Evolutionary conservation across 139 green algal genomes (phyloP).

Genomic region (Ettlia oleoabundans): DNA sequence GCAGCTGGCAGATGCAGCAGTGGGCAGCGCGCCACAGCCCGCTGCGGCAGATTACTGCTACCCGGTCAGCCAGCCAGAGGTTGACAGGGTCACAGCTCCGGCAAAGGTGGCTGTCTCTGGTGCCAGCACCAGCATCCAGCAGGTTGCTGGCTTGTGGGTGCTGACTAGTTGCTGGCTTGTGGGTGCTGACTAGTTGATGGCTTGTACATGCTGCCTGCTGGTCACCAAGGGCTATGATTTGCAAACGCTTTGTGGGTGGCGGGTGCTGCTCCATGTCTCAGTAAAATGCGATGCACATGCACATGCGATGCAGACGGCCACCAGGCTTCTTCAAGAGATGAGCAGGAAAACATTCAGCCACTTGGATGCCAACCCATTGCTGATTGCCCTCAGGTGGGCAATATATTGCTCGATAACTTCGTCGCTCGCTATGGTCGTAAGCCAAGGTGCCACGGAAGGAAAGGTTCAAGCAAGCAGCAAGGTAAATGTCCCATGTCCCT

Average conservation of each 20-base stretch:
- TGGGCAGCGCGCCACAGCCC: slow-evolving; percentile 18
- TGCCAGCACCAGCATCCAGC: too few species aligned
- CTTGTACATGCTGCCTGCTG: not conserved
- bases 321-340: slow-evolving; percentile 11
- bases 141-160: too few species aligned
- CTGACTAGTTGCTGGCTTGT: too few species aligned
- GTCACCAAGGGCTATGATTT: too few species aligned
- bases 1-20: not conserved
- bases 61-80: slow-evolving; percentile 5
- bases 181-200: too few species aligned
- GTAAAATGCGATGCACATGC: not conserved
- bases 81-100: not conserved
- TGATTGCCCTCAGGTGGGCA: not conserved
- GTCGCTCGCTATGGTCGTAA: too few species aligned
- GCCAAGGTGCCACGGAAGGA: too few species aligned
- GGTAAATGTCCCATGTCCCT: not conserved
- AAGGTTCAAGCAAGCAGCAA: not conserved
- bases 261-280: not conserved
- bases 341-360: not conserved
- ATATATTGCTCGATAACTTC: too few species aligned
- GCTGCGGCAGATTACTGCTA: not conserved
- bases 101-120: not conserved
- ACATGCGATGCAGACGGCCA: slow-evolving; percentile 8
- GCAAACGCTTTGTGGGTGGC: too few species aligned
- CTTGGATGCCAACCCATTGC: not conserved